Base-by-base conservation (phyloP, 169 alveolate genomes). In the Cryptosporidium tyzzeri region DNA sequence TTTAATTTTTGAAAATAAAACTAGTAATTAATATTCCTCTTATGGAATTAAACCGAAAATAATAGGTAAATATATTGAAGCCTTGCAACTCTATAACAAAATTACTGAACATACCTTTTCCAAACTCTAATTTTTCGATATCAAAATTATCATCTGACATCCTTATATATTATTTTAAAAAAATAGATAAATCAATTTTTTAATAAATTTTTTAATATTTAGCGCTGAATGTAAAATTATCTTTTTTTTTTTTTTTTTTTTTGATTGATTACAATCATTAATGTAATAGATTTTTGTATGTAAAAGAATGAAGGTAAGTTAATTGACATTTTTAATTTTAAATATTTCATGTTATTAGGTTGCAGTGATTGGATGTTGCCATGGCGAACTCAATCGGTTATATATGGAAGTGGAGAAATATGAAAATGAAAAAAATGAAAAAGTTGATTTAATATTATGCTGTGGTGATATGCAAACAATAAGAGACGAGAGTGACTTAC, bases 381-480 rank as follows among this genome's bases (percentile, higher is more conserved):
- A 98, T 93, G 99, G 99, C 35, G 97, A 96, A 69, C 93, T 95
- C 44, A 96, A 96, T 68, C 84, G 93, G 39, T 87, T 97, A 48
- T 97, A 96, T 91, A 85, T 87, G 16, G 93, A 91, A 18, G 73
- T 97, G 23, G 59, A 58, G 67, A 91, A 92, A 44, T 86, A 93
- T 87, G 98, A 97, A 84, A 87, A 84, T 41, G 92, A 93, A 37
- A 92, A 92, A 61, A 91, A 93, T 35, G 92, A 93, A n/a, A 97
- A 96, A 62, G 95, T 96, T 16, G 99, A 97, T 89, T 85, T 98
- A 16, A 86, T 98, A 39, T 93, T 98, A 35, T 97, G 99, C 87
- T 96, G 99, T 84, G 99, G 99, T 18, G 99, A 98, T 92, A 97
- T 98, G 89, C 96, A 98, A 85, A 96, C 97, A 29, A 93, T 97